Evolutionary conservation across 2,329 filamentous ascomycete species (phyloP).

Genomic region (Phaeosphaeriaceae sp.): DNA sequence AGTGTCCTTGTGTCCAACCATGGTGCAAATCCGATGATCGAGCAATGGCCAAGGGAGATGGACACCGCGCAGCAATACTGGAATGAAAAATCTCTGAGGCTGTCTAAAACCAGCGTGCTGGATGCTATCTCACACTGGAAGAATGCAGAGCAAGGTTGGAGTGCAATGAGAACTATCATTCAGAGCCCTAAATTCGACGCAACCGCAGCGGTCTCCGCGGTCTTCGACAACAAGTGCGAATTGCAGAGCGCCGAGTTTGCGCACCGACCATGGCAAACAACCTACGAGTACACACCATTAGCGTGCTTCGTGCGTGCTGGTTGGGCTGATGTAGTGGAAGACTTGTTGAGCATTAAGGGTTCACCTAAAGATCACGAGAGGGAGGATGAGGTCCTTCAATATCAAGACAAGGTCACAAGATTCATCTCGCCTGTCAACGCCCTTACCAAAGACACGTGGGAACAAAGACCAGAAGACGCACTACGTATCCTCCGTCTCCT

Average conservation of each 20-base stretch:
- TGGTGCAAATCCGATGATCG: slow-evolving; percentile 23
- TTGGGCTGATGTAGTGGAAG: slow-evolving; percentile 27
- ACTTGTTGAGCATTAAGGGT: slow-evolving; percentile 19
- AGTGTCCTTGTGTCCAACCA: slow-evolving; percentile 19
- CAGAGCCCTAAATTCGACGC: slow-evolving; percentile 21
- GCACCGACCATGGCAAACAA: slow-evolving; percentile 25
- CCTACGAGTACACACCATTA: slow-evolving; percentile 23
- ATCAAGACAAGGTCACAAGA: slow-evolving; percentile 25
- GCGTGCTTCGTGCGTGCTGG: slow-evolving; percentile 23
- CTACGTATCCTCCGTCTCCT: slow-evolving; percentile 24
- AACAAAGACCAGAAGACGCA: slow-evolving; percentile 24
- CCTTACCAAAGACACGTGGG: slow-evolving; percentile 28
- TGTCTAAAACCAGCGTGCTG: slow-evolving; percentile 23
- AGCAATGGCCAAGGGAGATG: slow-evolving; percentile 27
- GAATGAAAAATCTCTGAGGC: slow-evolving; percentile 17
- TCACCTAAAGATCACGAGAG: slow-evolving; percentile 18
- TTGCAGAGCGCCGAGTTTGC: slow-evolving; percentile 16
- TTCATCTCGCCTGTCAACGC: slow-evolving; percentile 22
- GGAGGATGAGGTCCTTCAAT: slow-evolving; percentile 22
- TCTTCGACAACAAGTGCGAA: slow-evolving; percentile 28
- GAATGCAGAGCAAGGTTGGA: slow-evolving; percentile 21
- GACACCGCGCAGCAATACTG: slow-evolving; percentile 26
- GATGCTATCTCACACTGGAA: slow-evolving; percentile 25
- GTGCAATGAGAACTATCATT: slow-evolving; percentile 21
- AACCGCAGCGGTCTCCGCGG: slow-evolving; percentile 14